Base-by-base conservation (phyloP, 441 rosid species). In the Cnidoscolus chayamansa region DNA sequence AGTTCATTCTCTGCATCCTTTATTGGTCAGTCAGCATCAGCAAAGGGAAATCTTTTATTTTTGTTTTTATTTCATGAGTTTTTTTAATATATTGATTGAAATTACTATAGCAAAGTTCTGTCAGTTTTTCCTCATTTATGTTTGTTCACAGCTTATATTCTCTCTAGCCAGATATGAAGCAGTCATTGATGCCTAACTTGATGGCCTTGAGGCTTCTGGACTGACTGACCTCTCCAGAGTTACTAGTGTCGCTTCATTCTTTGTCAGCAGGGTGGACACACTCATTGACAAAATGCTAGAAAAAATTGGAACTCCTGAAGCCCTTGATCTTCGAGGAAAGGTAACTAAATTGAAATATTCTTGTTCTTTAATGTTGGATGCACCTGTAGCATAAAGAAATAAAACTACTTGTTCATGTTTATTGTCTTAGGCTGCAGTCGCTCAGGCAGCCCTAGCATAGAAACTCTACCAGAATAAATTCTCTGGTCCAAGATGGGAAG, bases 401-500 rank as follows among this genome's bases (percentile, higher is more conserved):
- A 49, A 57, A 50, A 71, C 35, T 6, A 11, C 65, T 53, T 62
- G 54, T 80, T 73, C 49, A 67, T 68, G 62, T 66, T 10, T 13
- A 37, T 57, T 69, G 58, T 81, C 81, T 66, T 80, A 95, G 99
- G 99, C 97, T 16, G 99, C 98, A 0, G 97, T 95, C 43, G 94
- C 98, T 79, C 99, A 95, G 85, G 97, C 99, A 72, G 93, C 88
- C 31, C 83, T 95, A 45, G 99, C 99, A 35, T 95, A 85, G 84
- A 77, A 86, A 83, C 92, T 95, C 8, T 95, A 95, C 95, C 96
- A 93, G 86, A 89, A 85, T 89, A 95, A 95, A 76, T 95, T 92
- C 83, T 95, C 96, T 32, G 97, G 99, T 56, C 97, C 97, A 71
- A 90, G 99, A 79, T 92, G 98, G 99, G 97, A 93, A 76, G 96